Evolutionary conservation across 805 yeast species (phyloP), one percentile per base, ranked within the genome.

Genomic region (Pichia nanzhaoensis): DNA sequence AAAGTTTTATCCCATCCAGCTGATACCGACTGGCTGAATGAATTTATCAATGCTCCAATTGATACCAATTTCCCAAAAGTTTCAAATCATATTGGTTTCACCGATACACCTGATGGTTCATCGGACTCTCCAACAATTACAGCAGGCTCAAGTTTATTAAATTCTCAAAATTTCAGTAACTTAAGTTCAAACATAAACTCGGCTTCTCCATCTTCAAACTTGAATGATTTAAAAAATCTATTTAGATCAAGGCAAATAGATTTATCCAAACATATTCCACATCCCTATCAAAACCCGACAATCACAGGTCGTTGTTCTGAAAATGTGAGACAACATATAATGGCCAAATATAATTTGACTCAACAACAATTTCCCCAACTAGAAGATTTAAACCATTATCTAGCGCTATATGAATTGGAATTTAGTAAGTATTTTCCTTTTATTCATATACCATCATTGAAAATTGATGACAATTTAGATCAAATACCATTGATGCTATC

Each of bases 381-480:
- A 40, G 80, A 77, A 19, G 95, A 89, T 53, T 66, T 90, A 55
- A 89, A 87, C 59, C 74, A 78, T 39, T 90, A 86, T 61, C 74
- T 84, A 53, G 72, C 76, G n/a, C 68, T 89, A 12, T 90, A 80
- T 64, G 85, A 78, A 52, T 71, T 74, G 42, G 89, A 87, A 56
- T 89, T 88, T 64, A 84, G 84, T 66, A 77, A 77, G 45, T 89
- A 84, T 59, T 82, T 87, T 64, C 90, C 95, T 20, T 88, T 89
- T 59, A 77, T 90, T 51, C 96, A 89, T 63, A 66, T 84, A 38
- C 85, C 86, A 18, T 75, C 74, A 40, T 70, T 77, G 49, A 64
- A 67, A 39, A 72, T 59, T 22, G 67, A 66, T 69, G 65, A 73
- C 59, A 58, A 73, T 63, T 61, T 80, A 59, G 61, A 79, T 57